phyloP scores from a whole-genome alignment of 1,284 basidiomycete species.

The Moesziomyces sp. region DNA sequence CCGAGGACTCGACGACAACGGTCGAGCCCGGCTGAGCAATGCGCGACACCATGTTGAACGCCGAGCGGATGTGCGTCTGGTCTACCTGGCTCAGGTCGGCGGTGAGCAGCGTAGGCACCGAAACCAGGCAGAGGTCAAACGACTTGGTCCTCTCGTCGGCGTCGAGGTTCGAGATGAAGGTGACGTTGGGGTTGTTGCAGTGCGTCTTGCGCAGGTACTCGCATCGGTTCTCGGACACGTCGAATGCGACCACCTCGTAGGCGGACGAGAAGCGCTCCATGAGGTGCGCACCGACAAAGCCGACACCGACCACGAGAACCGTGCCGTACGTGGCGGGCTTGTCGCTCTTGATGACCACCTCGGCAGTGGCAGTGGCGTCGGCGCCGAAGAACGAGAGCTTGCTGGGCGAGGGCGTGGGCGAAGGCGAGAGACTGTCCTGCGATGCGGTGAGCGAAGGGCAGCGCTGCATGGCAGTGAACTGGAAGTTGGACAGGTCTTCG shows the following conservation, averaged over 20 bases:
- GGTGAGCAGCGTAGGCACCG: conserved; percentile 35
- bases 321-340: conserved; percentile 18
- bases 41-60: conserved; percentile 26
- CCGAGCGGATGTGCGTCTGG: conserved; percentile 27
- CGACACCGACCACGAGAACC: conserved; percentile 34
- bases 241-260: conserved; percentile 34
- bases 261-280: conserved; percentile 39
- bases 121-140: conserved; percentile 37
- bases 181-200: conserved; percentile 35
- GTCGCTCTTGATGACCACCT: conserved; percentile 4
- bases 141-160: conserved; percentile 18
- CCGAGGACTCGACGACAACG: conserved; percentile 33
- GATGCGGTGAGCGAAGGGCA: conserved; percentile 34
- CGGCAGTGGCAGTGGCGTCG: background rate
- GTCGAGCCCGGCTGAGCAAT: conserved; percentile 31
- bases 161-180: conserved; percentile 28
- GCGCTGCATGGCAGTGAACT: conserved; percentile 24
- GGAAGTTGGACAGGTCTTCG: conserved; percentile 11
- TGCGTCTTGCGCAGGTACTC: conserved; percentile 21
- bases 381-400: conserved; percentile 11
- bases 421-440: conserved; percentile 21
- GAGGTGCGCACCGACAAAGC: conserved; percentile 34
- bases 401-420: conserved; percentile 26
- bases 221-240: conserved; percentile 30
- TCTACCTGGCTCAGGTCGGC: conserved; percentile 21